Evolutionary conservation across 2,329 filamentous ascomycete species (phyloP), one percentile per base, ranked within the genome.

Genomic region (Calonectria montana): DNA sequence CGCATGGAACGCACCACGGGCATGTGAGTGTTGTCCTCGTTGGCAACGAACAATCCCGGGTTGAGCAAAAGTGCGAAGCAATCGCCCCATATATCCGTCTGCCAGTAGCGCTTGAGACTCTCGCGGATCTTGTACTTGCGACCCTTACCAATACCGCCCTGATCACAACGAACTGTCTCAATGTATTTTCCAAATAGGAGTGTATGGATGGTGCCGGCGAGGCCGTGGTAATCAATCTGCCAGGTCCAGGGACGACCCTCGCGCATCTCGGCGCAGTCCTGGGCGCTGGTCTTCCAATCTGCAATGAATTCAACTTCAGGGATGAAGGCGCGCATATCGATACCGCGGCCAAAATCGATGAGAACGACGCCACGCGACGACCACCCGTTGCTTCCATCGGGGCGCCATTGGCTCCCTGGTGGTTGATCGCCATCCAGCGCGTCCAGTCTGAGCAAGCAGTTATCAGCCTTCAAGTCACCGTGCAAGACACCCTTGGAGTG

Each of bases 111-210:
- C 87, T 99, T 99, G 72, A 98, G 85, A 16, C 87, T 90, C 83
- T 98, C 96, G 64, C 93, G 90, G 75, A 98, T 91, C 74, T 89
- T 91, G 85, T 98, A 98, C 59, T 88, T 91, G 80, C 94, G 92
- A 1, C 88, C 90, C 9, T 83, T 86, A 4, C 89, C 90, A 2
- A 92, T 83, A 1, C 88, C 88, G 18, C 88, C 88, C 31, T 86
- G 82, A 77, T 89, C 86, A 77, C 84, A 88, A 41, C 89, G 88
- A 65, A 89, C 85, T 0, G 95, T 97, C 81, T 98, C 94, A 78
- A 99, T 97, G 84, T 98, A 98, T 80, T 94, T 95, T 12, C 97
- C 96, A 81, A 98, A 99, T 4, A 99, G 89, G 77, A 99, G 89
- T 50, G 91, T 93, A 84, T 99, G 95, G 5, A 98, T 87, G 27